Evolutionary conservation across 1,284 basidiomycete species (phyloP).

Genomic region (Sporisorium sorghi): DNA sequence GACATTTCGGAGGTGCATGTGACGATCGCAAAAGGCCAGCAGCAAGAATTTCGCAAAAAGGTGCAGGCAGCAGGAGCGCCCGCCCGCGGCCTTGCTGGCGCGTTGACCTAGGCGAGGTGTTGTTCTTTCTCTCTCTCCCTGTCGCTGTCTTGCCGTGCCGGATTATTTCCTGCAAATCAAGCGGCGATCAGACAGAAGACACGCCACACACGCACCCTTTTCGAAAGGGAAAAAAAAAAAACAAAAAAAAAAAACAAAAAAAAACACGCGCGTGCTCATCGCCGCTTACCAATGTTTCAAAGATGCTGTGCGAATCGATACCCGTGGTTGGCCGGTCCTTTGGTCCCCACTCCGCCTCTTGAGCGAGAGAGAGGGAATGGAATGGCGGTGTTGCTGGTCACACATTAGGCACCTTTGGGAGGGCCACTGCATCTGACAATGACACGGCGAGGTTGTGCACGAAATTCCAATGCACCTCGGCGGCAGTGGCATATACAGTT

Average conservation of each 20-base stretch:
- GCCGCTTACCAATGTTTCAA: background rate
- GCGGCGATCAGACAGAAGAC: no score
- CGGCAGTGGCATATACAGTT: no score
- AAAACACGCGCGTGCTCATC: background rate
- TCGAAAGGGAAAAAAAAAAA: no score
- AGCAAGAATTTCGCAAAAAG: background rate
- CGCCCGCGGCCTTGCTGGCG: background rate
- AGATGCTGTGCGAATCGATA: constrained; percentile 5
- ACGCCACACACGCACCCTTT: constrained; percentile 11
- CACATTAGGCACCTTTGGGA: no score
- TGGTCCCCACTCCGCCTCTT: no score
- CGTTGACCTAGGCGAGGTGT: constrained; percentile 13
- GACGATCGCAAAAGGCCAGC: constrained; percentile 31
- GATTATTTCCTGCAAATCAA: constrained; percentile 15
- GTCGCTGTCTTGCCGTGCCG: constrained; percentile 9
- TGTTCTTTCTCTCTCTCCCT: constrained; percentile 25
- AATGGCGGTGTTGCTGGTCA: no score
- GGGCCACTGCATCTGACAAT: no score
- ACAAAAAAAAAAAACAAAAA: no score
- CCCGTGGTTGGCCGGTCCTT: background rate
- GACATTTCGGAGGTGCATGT: constrained; percentile 32
- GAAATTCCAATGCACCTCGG: no score
- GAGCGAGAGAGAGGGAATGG: no score
- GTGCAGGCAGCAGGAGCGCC: background rate
- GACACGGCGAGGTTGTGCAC: no score